Percentiles rank a stretch among this genome's conserved stretches.
Conservation (phyloP, 2,329 filamentous ascomycete genomes). For the Fusarium sp. region DNA sequence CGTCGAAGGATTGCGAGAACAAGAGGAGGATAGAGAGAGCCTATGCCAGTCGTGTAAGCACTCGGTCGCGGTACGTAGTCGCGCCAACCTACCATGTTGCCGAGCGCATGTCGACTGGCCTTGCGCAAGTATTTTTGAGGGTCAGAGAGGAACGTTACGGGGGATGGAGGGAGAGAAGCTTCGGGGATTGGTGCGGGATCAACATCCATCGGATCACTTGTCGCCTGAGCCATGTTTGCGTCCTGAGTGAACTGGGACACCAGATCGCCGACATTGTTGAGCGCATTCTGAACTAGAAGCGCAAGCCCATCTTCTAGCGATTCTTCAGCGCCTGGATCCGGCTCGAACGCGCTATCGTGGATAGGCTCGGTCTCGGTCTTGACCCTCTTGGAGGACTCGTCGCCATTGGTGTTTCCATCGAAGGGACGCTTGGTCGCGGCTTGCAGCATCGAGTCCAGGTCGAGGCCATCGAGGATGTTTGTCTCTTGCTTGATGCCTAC, state of each 20-base stretch:
- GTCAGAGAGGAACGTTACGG: constrained; percentile 50
- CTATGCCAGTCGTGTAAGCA: constrained; percentile 43
- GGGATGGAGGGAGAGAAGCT: constrained; percentile 37
- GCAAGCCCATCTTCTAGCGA: constrained; percentile 52
- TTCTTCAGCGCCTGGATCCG: constrained; percentile 40
- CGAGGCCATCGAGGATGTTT: constrained; percentile 50
- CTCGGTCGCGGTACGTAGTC: constrained; percentile 12
- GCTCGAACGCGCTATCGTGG: constrained; percentile 37
- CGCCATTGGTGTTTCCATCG: constrained; percentile 45
- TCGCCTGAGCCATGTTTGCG: constrained; percentile 38
- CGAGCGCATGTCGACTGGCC: constrained; percentile 54
- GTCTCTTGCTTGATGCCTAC: constrained; percentile 56
- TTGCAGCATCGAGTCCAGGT: constrained; percentile 52
- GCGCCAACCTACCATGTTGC: constrained; percentile 53
- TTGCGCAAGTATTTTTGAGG: constrained; percentile 54
- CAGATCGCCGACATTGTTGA: constrained; percentile 54
- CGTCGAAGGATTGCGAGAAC: constrained; percentile 53
- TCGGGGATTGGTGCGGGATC: constrained; percentile 48
- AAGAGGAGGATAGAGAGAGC: constrained; percentile 54
- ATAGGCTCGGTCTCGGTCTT: constrained; percentile 46
- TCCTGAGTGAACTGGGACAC: constrained; percentile 49
- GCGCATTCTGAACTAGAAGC: constrained; percentile 55
- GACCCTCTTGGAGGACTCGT: constrained; percentile 50
- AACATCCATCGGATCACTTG: constrained; percentile 50
- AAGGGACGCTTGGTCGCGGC: constrained; percentile 54